These are phyloP conservation scores for Fraxinus dipetala DNA, from an alignment of 305 asterid genomes.

Conservation along the genomic window DNA sequence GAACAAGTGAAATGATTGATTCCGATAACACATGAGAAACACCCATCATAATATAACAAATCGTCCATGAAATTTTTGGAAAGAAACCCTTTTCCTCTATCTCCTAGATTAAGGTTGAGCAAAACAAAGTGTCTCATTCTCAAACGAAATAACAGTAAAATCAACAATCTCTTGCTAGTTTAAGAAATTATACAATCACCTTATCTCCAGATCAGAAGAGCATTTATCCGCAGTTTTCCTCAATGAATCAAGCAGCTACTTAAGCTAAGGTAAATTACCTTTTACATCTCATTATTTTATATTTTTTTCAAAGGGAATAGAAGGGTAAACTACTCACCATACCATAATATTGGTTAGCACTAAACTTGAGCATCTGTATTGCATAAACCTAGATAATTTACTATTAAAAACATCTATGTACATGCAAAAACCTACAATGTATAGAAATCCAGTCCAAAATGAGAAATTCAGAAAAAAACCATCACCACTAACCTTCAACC, in stretches of 20 bases:
- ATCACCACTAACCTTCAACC: conserved; percentile 46
- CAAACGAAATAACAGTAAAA: background rate
- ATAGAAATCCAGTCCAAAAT: background rate
- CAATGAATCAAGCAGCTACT: background rate
- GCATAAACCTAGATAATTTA: background rate
- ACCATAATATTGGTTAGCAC: background rate
- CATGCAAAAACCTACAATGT: background rate
- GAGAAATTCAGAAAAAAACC: background rate
- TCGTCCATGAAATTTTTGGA: background rate
- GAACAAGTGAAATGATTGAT: background rate
- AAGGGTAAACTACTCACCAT: background rate
- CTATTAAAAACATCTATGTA: background rate
- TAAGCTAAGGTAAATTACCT: background rate
- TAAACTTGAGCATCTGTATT: background rate
- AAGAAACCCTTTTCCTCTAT: background rate
- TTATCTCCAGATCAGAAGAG: background rate
- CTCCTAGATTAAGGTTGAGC: background rate
- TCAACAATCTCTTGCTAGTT: background rate
- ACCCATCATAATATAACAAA: background rate
- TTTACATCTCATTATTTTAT: background rate
- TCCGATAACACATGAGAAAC: background rate
- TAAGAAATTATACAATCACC: background rate
- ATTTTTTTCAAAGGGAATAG: background rate
- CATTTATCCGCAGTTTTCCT: background rate
- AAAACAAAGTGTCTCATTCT: background rate